Evolutionary conservation across 129 eudicot species (phyloP), one percentile per base, ranked within the genome.

Genomic region (Dittrichia graveolens): DNA sequence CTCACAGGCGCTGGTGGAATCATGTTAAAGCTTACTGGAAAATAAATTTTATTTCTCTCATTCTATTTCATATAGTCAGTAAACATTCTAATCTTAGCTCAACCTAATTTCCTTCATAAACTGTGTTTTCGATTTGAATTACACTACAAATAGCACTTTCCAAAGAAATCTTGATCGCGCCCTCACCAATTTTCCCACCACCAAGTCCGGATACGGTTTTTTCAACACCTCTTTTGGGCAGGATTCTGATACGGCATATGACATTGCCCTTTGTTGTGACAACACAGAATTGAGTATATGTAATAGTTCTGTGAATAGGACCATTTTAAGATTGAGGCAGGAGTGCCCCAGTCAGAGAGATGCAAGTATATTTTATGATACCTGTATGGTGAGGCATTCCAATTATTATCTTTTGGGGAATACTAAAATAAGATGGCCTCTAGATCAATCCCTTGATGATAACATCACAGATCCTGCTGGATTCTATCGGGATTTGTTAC

Each of bases 311-410:
- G 13, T 65, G 71, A 43, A 45, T 39, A 19, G 0, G 0, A 4
- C 55, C 4, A 65, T 65, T 0, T 18, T 8, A 55, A 44, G 11
- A 6, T 24, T 65, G 41, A 65, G 18, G 40, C 8, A 45, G 11
- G 41, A 40, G 10, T 65, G 71, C 71, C 71, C 71, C 7, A 65
- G 45, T 42, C 55, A 65, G 9, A 65, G 10, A 65, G 71, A 44
- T 18, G 71, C 16, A 19, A 19, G 39, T 65, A 39, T 18, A 2
- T 65, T 15, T 46, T 65, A 45, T 19, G 19, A 65, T 44, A 24
- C 44, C 19, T 65, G 71, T 65, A 43, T 43, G 55, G 40, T 65
- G n/a, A 45, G 1, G 69, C 43, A 64, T 64, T 64, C 69, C 5
- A 6, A 43, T 15, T 53, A 64, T 14, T 0, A 3, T 65, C 10